A percentile compares a stretch with the other conserved stretches of the same genome.
phyloP scores from a whole-genome alignment of 139 green algal species.

The Tetraselmis chui region DNA sequence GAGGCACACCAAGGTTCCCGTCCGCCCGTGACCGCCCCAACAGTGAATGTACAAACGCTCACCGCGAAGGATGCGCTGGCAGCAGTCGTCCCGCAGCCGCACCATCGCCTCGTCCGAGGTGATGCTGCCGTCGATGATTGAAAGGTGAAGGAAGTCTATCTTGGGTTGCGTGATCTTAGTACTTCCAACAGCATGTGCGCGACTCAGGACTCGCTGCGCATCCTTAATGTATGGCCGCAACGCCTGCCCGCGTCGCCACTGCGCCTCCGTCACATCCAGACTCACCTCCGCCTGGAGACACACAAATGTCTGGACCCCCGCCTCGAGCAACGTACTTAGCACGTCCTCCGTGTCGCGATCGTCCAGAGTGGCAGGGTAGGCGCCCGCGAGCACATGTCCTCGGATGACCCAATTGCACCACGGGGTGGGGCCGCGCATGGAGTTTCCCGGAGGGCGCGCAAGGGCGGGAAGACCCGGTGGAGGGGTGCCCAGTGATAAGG shows the following conservation, averaged over 20 bases:
- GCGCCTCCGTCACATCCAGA: slow-evolving; percentile 54
- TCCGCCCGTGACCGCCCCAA: slow-evolving; percentile 62
- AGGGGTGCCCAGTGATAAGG: neutral
- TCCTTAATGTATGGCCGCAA: slow-evolving; percentile 79
- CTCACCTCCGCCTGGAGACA: slow-evolving; percentile 77
- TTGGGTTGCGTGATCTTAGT: slow-evolving; percentile 44
- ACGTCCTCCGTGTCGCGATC: slow-evolving; percentile 66
- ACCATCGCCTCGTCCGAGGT: slow-evolving; percentile 34
- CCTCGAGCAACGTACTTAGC: slow-evolving; percentile 59
- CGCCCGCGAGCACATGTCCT: slow-evolving; percentile 41
- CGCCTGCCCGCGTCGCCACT: slow-evolving; percentile 53
- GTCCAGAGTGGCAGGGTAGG: slow-evolving; percentile 57
- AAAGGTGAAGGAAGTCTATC: slow-evolving; percentile 76
- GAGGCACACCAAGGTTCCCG: slow-evolving; percentile 45
- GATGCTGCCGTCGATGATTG: slow-evolving; percentile 68
- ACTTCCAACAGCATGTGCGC: slow-evolving; percentile 44
- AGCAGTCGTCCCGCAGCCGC: slow-evolving; percentile 70
- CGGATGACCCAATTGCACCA: slow-evolving; percentile 48
- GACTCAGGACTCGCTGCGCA: slow-evolving; percentile 60
- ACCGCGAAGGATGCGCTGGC: slow-evolving; percentile 53
- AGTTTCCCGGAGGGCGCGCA: neutral
- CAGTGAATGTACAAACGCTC: slow-evolving; percentile 75
- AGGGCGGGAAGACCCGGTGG: neutral
- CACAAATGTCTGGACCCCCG: slow-evolving; percentile 74
- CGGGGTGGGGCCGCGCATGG: slow-evolving; percentile 16